phyloP scores from a whole-genome alignment of 306 rosid species.

The barrel medic (Medicago truncatula) region MtrunA17r5.0-ANR NC_053049.1:36943001-36943500 shows the following conservation, averaged over 20 bases:
- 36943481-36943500: constrained; percentile 87
- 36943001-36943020: constrained; percentile 82
- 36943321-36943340: constrained; percentile 6
- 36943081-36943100: constrained; percentile 1
- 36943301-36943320: constrained; percentile 43
- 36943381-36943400: constrained; percentile 57
- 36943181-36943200: constrained; percentile 84
- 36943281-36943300: constrained; percentile 59
- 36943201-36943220: constrained; percentile 99
- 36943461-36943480: constrained; percentile 65
- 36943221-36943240: constrained; percentile 97
- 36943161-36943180: constrained; percentile 68
- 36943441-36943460: constrained; percentile 95
- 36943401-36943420: constrained; percentile 91
- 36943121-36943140: background rate
- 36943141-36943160: constrained; percentile 37
- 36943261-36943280: constrained; percentile 98
- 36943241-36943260: constrained; percentile 98
- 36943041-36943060: constrained; percentile 83
- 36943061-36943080: constrained; percentile 45
- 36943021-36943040: constrained; percentile 88
- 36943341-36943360: constrained; percentile 1
- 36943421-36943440: constrained; percentile 97
- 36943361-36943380: constrained; percentile 22
- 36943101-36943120: background rate